Conservation (phyloP, 495 filamentous ascomycete species). For the Cudoniella acicularis region DNA sequence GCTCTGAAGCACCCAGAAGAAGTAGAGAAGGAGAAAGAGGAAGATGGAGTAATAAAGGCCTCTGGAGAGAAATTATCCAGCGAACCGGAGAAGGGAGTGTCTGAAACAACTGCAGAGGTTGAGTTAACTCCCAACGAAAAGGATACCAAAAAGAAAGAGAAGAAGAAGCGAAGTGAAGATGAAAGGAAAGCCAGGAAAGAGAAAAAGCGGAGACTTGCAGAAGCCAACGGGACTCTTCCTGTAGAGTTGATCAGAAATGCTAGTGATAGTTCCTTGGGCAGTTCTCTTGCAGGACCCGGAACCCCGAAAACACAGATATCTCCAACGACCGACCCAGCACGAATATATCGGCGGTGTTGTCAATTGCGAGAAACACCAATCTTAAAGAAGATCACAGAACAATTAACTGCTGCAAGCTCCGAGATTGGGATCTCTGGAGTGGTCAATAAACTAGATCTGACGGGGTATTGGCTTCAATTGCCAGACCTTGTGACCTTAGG, state of each 20-base stretch:
- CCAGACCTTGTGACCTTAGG: constrained; percentile 81
- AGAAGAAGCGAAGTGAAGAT: constrained; percentile 86
- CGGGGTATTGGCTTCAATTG: constrained; percentile 75
- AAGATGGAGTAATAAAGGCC: constrained; percentile 38
- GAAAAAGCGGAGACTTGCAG: constrained; percentile 70
- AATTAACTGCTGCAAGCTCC: constrained; percentile 68
- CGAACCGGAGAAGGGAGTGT: constrained; percentile 29
- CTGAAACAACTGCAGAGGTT: constrained; percentile 27
- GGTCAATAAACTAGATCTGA: constrained; percentile 77
- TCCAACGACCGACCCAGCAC: constrained; percentile 85
- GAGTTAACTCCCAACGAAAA: constrained; percentile 34
- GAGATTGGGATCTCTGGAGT: constrained; percentile 60
- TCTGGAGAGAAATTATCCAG: constrained; percentile 37
- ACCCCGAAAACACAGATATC: constrained; percentile 55
- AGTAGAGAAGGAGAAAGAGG: constrained; percentile 56
- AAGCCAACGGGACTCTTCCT: constrained; percentile 77
- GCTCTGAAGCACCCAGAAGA: constrained; percentile 60
- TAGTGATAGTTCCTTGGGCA: constrained; percentile 39
- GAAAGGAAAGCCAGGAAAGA: constrained; percentile 85
- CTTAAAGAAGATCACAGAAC: constrained; percentile 80
- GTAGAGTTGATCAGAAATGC: constrained; percentile 67
- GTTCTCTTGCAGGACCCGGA: constrained; percentile 24
- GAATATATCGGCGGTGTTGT: constrained; percentile 93
- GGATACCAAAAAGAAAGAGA: constrained; percentile 73
- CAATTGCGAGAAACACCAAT: constrained; percentile 89